Base-by-base conservation (phyloP, 2,329 filamentous ascomycete species). In the Fusarium sp. region DNA sequence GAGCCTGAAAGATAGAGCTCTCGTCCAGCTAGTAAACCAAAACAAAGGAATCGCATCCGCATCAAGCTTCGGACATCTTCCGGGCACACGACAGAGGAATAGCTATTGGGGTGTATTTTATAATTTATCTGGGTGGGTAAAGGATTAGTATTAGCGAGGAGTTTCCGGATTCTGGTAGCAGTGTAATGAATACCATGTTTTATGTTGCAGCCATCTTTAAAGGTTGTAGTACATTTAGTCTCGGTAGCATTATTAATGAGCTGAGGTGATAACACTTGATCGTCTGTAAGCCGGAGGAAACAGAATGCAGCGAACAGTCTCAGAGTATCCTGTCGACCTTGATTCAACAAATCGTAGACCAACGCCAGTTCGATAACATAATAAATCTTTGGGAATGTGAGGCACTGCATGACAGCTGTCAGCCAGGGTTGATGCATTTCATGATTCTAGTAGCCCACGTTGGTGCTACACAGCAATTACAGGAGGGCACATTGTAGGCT, bases 1-100 rank as follows among this genome's bases (percentile, higher is more conserved):
- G 87, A 89, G 77, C 84, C 85, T 54, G 87, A 85, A 78, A 83
- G 81, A 78, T 84, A 83, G 80, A 57, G 61, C 67, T 57, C 70
- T 62, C 72, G 69, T 63, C 52, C 66, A 66, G 71, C 42, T 45
- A 38, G 38, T 56, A 36, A 69, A 36, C 63, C 51, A 36, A 69
- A 64, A 38, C 35, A 35, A 49, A 52, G 51, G 59, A 70, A 70
- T 33, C 59, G 56, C 24, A 59, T 73, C 44, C 63, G 70, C 26
- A 33, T 73, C 11, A 58, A 13, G n/a, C 45, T 72, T 36, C 39
- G 60, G 14, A 38, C 35, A 39, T 70, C 62, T 3, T 42, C 42
- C 33, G 51, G 44, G 17, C 31, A 35, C 33, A 44, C 24, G 28
- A 41, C n/a, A 14, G 49, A 66, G 47, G 60, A 63, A 56, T 38